These are phyloP conservation scores for Tetracladium maxilliforme DNA, from an alignment of 2,329 filamentous ascomycete species.

Conservation along the genomic window DNA sequence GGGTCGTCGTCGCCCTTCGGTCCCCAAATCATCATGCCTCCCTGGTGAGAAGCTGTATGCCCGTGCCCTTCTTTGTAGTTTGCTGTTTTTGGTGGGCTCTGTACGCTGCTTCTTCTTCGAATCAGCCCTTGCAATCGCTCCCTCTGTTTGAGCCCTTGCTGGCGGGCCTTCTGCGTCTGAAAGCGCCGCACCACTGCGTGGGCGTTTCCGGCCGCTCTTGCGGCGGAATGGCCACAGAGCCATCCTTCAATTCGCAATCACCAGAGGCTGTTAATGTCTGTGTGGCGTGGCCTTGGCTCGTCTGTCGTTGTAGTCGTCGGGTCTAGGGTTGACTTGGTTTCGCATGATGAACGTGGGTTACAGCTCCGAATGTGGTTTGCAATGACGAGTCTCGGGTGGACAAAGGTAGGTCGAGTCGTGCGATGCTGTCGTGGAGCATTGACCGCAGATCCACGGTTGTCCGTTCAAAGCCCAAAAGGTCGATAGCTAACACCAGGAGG, in stretches of 20 bases:
- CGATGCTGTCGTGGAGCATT: too few species aligned
- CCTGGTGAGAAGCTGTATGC: constrained; percentile 49
- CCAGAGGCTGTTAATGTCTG: not conserved
- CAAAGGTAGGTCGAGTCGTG: too few species aligned
- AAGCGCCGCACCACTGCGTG: constrained; percentile 35
- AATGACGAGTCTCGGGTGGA: too few species aligned
- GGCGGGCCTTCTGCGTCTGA: constrained; percentile 27
- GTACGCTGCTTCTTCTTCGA: constrained; percentile 18
- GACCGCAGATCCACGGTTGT: too few species aligned
- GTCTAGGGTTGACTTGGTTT: not conserved
- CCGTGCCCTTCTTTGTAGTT: constrained; percentile 30
- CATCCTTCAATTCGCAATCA: constrained; percentile 32
- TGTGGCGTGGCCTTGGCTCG: too few species aligned
- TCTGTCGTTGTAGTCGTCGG: not conserved
- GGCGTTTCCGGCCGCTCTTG: constrained; percentile 50
- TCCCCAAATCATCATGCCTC: constrained; percentile 36
- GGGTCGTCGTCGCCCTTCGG: constrained; percentile 11
- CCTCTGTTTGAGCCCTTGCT: constrained; percentile 7
- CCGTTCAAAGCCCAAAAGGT: too few species aligned
- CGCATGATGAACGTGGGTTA: too few species aligned
- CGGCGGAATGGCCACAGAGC: constrained; percentile 74
- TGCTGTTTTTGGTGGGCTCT: constrained; percentile 30
- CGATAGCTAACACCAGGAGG: too few species aligned
- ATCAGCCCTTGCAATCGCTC: constrained; percentile 12
- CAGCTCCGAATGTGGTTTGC: too few species aligned